Evolutionary conservation across 2,329 filamentous ascomycete genomes (phyloP), one percentile per base, ranked within the genome.

Genomic region (Diaporthe capsici): DNA sequence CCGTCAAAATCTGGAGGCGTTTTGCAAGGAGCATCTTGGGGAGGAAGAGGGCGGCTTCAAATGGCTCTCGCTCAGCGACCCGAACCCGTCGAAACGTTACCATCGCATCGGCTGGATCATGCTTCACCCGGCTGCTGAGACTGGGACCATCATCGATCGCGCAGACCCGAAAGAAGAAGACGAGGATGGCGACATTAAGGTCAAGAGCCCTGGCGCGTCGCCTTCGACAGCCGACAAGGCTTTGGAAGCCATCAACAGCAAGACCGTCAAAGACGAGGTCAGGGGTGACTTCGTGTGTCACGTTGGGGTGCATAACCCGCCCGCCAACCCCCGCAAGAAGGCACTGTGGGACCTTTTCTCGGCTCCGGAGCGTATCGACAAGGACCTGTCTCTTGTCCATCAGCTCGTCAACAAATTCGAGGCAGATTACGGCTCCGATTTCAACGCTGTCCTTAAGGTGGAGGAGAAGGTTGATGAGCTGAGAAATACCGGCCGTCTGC

Each of bases 91-190:
- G 81, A 99, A 99, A 86, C 94, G 98, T 78, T 99, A 96, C 81
- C 97, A 99, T 82, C 93, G 97, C 31, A 98, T 99, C 84, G 97
- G 97, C 31, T 99, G 97, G 96, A 97, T 99, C 76, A 97, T 98
- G 90, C 89, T 99, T 13, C 94, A 98, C 81, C 94, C 95, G 22
- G 92, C 92, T 20, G 89, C 93, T 0, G 94, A 97, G 74, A 88
- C 90, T 31, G 85, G 89, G 8, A 87, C 90, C 63, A 88, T 92
- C 17, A 87, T 92, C 76, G 94, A 97, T 79, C 90, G 93, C 77
- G 89, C 90, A n/a, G 94, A 97, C 79, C 90, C 90, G 17, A 92
- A 94, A 78, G 93, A 95, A 67, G 93, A 94, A n/a, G 90, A 92
- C 74, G 86, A 83, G 13, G 90, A 90, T 73, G 89, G 89, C 20